Conservation (phyloP, 2,329 filamentous ascomycete species). For the Colletotrichum godetiae region DNA sequence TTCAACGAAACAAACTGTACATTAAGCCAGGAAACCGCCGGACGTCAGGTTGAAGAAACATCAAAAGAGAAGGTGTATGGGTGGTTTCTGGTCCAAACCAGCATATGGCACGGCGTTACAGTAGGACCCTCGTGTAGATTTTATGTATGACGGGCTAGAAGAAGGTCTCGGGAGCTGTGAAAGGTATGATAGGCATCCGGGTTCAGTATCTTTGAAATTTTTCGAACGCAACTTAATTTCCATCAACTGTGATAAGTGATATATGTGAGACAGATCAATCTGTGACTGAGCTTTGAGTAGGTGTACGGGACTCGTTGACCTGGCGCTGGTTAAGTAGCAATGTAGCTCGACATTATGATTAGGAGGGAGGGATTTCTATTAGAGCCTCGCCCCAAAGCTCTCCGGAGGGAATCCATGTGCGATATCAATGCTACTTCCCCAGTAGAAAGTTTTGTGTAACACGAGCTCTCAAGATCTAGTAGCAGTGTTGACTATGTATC, state of each 20-base stretch:
- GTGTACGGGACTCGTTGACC: neutral
- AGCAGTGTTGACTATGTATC: neutral
- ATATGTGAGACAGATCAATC: no score
- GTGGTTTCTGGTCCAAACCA: slow-evolving; percentile 36
- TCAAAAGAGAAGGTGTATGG: slow-evolving; percentile 29
- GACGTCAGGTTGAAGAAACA: slow-evolving; percentile 27
- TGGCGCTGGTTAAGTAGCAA: neutral
- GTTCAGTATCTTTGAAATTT: slow-evolving; percentile 30
- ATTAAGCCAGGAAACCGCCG: slow-evolving; percentile 31
- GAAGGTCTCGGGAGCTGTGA: slow-evolving; percentile 25
- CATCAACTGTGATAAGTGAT: neutral
- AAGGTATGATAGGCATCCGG: slow-evolving; percentile 32
- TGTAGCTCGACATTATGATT: no score
- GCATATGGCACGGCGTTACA: slow-evolving; percentile 52
- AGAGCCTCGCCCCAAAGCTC: no score
- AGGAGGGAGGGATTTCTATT: no score
- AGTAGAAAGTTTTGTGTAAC: neutral
- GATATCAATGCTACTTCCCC: neutral
- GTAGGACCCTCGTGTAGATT: slow-evolving; percentile 47
- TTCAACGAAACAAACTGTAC: slow-evolving; percentile 30
- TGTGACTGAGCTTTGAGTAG: no score
- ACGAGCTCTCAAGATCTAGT: neutral
- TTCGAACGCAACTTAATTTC: slow-evolving; percentile 11
- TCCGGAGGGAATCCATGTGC: neutral
- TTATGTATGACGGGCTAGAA: slow-evolving; percentile 40